Percentiles rank a stretch among this genome's conserved stretches.
These are phyloP conservation scores for Onygenales sp. DNA, from an alignment of 2,329 filamentous ascomycete species.

Conservation along the genomic window DNA sequence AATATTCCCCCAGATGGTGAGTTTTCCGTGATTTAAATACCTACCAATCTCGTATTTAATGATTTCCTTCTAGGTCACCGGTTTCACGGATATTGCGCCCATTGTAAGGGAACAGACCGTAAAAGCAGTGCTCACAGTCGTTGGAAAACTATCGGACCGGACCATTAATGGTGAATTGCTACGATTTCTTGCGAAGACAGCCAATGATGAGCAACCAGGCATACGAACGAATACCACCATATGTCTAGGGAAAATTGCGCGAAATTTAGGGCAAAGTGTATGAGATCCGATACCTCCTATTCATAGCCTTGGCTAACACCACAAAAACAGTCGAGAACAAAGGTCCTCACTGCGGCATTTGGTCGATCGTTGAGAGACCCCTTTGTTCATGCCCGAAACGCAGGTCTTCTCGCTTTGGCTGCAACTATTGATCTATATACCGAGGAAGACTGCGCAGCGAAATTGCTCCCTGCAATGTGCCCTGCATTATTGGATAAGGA, in stretches of 20 bases:
- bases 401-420: conserved; percentile 72
- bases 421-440: conserved; percentile 79
- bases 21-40: conserved; percentile 11
- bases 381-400: conserved; percentile 88
- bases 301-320: conserved; percentile 17
- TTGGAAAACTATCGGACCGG: conserved; percentile 82
- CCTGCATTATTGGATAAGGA: conserved; percentile 88
- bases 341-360: conserved; percentile 90
- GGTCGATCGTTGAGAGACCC: conserved; percentile 81
- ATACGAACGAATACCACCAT: conserved; percentile 98
- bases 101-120: conserved; percentile 92
- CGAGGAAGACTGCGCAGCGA: conserved; percentile 79
- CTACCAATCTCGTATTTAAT: conserved; percentile 16
- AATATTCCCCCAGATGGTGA: conserved; percentile 86
- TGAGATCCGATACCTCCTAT: conserved; percentile 6
- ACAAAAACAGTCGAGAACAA: conserved; percentile 57
- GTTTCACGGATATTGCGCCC: conserved; percentile 85
- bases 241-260: conserved; percentile 90
- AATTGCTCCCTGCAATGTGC: conserved; percentile 75
- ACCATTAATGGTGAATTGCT: conserved; percentile 89
- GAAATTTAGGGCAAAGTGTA: conserved; percentile 62
- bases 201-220: conserved; percentile 93
- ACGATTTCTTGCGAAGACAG: conserved; percentile 84
- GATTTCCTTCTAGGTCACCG: conserved; percentile 57
- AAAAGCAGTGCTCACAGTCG: conserved; percentile 81